These are phyloP conservation scores for Brassica incana DNA, from an alignment of 345 rosid genomes.

Conservation along the genomic window DNA sequence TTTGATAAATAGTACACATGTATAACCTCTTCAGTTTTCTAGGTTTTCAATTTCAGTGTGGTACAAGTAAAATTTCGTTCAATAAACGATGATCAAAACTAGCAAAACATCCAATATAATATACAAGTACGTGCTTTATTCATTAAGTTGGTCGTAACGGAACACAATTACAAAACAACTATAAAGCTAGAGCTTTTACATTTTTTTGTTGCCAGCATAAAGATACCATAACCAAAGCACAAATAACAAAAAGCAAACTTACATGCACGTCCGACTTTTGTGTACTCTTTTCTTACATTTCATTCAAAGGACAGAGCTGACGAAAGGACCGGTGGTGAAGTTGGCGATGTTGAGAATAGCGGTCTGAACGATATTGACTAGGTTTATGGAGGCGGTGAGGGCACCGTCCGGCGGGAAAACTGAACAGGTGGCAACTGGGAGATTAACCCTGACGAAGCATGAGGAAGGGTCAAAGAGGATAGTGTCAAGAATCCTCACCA, in stretches of 20 bases:
- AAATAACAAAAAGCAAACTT: neutral
- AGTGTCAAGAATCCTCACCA: constrained; percentile 16
- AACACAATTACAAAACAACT: neutral
- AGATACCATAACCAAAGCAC: neutral
- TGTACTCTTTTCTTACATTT: neutral
- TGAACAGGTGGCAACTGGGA: constrained; percentile 14
- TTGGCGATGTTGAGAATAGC: constrained; percentile 18
- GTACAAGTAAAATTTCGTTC: neutral
- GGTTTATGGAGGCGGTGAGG: constrained; percentile 24
- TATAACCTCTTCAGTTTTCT: neutral
- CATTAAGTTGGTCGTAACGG: neutral
- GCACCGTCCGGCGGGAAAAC: constrained; percentile 21
- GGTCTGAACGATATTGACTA: constrained; percentile 12
- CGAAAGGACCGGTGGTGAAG: constrained; percentile 7
- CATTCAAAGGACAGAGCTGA: constrained; percentile 15
- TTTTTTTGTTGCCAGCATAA: neutral
- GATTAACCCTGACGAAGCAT: constrained; percentile 15
- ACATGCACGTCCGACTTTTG: constrained; percentile 13
- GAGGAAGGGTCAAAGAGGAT: constrained; percentile 15
- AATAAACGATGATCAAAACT: neutral
- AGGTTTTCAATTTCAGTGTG: neutral
- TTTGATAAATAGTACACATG: neutral
- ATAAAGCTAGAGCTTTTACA: neutral
- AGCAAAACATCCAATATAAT: neutral
- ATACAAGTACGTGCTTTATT: constrained; percentile 7